Evolutionary conservation across 2,329 filamentous ascomycete genomes (phyloP), one percentile per base, ranked within the genome.

Genomic region (Neopestalotiopsis clavispora): DNA sequence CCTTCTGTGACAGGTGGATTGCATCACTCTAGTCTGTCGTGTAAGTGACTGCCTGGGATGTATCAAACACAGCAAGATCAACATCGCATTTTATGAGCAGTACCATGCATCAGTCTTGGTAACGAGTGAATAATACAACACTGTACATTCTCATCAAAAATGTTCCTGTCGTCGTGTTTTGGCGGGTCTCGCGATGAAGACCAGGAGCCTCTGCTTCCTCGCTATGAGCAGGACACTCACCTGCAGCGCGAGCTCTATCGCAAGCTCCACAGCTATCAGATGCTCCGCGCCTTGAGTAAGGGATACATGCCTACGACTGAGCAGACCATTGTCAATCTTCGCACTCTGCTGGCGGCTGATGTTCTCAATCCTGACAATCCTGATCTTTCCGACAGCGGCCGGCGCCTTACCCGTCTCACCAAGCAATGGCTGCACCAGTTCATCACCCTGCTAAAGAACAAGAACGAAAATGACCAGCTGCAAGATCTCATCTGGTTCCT

Each of bases 231-330:
- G 79, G 93, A 96, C 75, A 97, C 95, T 1, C 82, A 85, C 40
- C 83, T 95, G 67, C 93, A 97, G 85, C 86, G 90, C 62, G 86
- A 90, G 75, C 86, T 97, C 69, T 93, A 95, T 76, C 90, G 95
- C 80, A 98, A 97, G 85, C 87, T 98, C 70, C 95, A 97, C 81
- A 91, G 91, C 32, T 98, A 97, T 78, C 94, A 97, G 84, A 97
- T 97, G 92, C 78, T 94, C 34, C 89, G 93, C 66, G 95, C 95
- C 67, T 79, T 98, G 10, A 88, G 89, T 1, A 89, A 93, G 75
- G 95, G 95, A 5, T 98, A 91, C 80, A 95, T 98, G 92, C 95
- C 95, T 61, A 96, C 94, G 5, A 98, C 93, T 12, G 91, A 96
- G 74, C 95, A 98, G 79, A 78, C 87, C 73, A 92, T 96, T 75